Percentiles rank a stretch among this genome's conserved stretches.
Conservation (phyloP, 1,284 basidiomycete species). For the Thelephora terrestris region DNA sequence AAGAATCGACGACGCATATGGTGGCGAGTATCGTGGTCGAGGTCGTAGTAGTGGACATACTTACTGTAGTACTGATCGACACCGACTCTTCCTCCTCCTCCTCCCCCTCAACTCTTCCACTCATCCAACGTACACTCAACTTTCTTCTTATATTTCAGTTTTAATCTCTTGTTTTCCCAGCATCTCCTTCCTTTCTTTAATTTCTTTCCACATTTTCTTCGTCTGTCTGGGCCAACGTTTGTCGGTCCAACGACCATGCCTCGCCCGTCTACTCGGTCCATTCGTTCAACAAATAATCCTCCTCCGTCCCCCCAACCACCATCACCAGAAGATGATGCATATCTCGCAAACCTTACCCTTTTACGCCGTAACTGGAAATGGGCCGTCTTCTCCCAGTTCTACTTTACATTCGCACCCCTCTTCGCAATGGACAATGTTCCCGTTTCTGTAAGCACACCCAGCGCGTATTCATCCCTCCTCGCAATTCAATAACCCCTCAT, state of each 20-base stretch:
- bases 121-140: conserved; percentile 41
- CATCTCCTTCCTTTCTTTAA: conserved; percentile 9
- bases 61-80: no score
- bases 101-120: conserved; percentile 14
- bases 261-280: conserved; percentile 15
- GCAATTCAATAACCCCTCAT: conserved; percentile 7
- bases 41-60: neutral
- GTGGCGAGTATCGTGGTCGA: conserved; percentile 28
- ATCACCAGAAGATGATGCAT: conserved; percentile 19
- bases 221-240: conserved; percentile 15
- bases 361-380: conserved; percentile 70
- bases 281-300: neutral
- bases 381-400: conserved; percentile 76
- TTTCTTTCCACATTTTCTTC: conserved; percentile 19
- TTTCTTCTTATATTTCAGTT: conserved; percentile 22
- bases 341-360: conserved; percentile 32
- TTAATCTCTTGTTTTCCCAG: conserved; percentile 7
- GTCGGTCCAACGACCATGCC: conserved; percentile 16
- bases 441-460: conserved; percentile 39
- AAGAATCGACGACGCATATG: conserved; percentile 55
- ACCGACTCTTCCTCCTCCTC: conserved; percentile 13
- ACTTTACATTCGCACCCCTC: conserved; percentile 62
- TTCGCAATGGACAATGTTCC: conserved; percentile 57
- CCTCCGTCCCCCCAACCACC: conserved; percentile 16
- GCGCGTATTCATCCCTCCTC: conserved; percentile 5